A percentile compares a stretch with the other conserved stretches of the same genome.
phyloP scores from a whole-genome alignment of 2,329 filamentous ascomycete species.

The Chlorencoelia australis region DNA sequence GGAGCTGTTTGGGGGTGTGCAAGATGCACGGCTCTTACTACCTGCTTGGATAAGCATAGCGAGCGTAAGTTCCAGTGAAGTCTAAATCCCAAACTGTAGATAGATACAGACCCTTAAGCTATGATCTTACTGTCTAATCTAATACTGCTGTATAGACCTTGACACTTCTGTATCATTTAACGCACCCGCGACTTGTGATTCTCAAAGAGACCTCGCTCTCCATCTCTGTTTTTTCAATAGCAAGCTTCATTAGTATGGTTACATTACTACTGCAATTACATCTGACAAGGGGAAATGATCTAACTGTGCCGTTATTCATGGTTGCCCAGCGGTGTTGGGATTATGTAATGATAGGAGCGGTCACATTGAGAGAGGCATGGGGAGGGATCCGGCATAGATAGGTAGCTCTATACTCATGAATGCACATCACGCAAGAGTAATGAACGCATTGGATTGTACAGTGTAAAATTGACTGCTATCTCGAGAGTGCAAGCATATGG shows the following conservation, averaged over 20 bases:
- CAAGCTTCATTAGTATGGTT: conserved; percentile 67
- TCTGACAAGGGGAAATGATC: conserved; percentile 23
- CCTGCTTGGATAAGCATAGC: conserved; percentile 73
- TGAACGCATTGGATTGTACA: no score
- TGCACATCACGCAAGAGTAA: no score
- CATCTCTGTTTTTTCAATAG: conserved; percentile 67
- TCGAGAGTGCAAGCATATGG: no score
- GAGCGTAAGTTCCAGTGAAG: conserved; percentile 46
- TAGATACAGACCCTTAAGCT: no score
- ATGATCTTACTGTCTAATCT: no score
- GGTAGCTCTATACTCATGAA: no score
- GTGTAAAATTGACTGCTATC: no score
- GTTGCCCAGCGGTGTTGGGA: conserved; percentile 17
- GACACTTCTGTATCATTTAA: conserved; percentile 66
- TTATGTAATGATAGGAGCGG: conserved; percentile 12
- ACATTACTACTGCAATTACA: conserved; percentile 59
- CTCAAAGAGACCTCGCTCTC: conserved; percentile 69
- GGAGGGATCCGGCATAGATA: no score
- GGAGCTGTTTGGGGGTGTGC: conserved; percentile 57
- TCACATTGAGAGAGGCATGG: no score
- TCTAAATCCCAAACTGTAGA: no score
- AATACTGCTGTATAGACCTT: conserved; percentile 58
- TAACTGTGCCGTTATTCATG: conserved; percentile 21
- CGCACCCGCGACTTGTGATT: conserved; percentile 69
- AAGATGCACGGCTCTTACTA: conserved; percentile 60